These are phyloP conservation scores for Stachybotrys chartarum DNA, from an alignment of 2,329 filamentous ascomycete species.

Conservation along the genomic window DNA sequence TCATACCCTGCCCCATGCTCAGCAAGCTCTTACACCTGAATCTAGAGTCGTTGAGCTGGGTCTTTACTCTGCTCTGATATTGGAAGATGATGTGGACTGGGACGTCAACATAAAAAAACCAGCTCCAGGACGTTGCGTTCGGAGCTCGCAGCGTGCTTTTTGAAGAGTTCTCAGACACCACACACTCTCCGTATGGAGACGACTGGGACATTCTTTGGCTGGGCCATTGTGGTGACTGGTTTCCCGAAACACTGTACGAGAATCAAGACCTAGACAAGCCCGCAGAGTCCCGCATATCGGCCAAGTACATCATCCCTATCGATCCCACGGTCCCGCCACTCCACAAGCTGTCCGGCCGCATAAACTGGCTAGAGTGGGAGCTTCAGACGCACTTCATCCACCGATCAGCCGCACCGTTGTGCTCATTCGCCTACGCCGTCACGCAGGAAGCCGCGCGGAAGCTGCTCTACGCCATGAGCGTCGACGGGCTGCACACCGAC, in stretches of 20 bases:
- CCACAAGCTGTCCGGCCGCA: slow-evolving; percentile 11
- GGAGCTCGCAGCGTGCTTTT: neutral
- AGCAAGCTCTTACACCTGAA: neutral
- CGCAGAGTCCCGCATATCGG: slow-evolving; percentile 3
- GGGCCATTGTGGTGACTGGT: slow-evolving; percentile 33
- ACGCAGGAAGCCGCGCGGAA: slow-evolving; percentile 33
- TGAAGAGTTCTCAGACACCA: neutral
- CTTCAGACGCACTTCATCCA: slow-evolving; percentile 35
- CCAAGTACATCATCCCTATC: slow-evolving; percentile 13
- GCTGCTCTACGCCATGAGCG: slow-evolving; percentile 33
- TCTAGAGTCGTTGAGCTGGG: slow-evolving; percentile 22
- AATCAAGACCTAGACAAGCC: slow-evolving; percentile 7
- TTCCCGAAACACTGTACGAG: slow-evolving; percentile 17
- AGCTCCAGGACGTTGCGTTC: slow-evolving; percentile 5
- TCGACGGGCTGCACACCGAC: slow-evolving; percentile 29
- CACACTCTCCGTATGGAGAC: slow-evolving; percentile 35
- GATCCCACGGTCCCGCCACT: slow-evolving; percentile 26
- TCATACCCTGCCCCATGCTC: neutral
- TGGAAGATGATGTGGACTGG: slow-evolving; percentile 39
- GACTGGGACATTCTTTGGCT: slow-evolving; percentile 45
- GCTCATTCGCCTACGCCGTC: slow-evolving; percentile 35
- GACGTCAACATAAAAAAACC: slow-evolving; percentile 27
- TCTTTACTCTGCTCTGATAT: slow-evolving; percentile 29
- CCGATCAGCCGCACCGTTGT: slow-evolving; percentile 32
- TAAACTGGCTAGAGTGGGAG: slow-evolving; percentile 24